phyloP scores from a whole-genome alignment of 139 green algal species.

The Tetradesmus lagerheimii region DNA sequence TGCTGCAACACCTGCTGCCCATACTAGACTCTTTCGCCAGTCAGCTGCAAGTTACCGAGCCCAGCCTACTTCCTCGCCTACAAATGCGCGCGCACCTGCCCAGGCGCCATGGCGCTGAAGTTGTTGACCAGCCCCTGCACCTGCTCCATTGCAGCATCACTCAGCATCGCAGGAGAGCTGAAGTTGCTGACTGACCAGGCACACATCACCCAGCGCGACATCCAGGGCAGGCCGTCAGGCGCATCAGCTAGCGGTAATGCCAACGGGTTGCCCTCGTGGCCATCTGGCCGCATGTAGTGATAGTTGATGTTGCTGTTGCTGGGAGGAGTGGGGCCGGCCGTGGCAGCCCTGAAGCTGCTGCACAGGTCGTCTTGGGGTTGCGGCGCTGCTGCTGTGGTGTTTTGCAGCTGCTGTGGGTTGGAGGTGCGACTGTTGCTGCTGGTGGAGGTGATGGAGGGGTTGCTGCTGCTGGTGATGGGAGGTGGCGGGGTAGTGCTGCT shows the following conservation, averaged over 20 bases:
- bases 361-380: background rate
- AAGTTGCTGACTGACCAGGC: slow-evolving; percentile 38
- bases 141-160: background rate
- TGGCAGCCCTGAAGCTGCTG: background rate
- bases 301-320: background rate
- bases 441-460: background rate
- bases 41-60: too few species aligned
- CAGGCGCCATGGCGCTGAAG: slow-evolving; percentile 12
- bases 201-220: slow-evolving; percentile 34
- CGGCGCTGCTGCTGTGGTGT: background rate
- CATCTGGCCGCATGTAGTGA: slow-evolving; percentile 4
- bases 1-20: too few species aligned
- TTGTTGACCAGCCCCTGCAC: slow-evolving; percentile 38
- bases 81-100: too few species aligned
- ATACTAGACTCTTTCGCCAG: too few species aligned
- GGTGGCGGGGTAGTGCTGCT: background rate
- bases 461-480: background rate
- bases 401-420: background rate
- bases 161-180: background rate
- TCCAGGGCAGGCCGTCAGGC: background rate
- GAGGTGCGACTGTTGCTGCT: background rate
- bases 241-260: background rate
- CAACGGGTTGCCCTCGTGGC: slow-evolving; percentile 19
- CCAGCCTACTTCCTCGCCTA: too few species aligned
- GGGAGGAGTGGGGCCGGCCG: background rate